These are phyloP conservation scores for Solanum pimpinellifolium DNA, from an alignment of 257 asterid genomes.

Conservation along the genomic window DNA sequence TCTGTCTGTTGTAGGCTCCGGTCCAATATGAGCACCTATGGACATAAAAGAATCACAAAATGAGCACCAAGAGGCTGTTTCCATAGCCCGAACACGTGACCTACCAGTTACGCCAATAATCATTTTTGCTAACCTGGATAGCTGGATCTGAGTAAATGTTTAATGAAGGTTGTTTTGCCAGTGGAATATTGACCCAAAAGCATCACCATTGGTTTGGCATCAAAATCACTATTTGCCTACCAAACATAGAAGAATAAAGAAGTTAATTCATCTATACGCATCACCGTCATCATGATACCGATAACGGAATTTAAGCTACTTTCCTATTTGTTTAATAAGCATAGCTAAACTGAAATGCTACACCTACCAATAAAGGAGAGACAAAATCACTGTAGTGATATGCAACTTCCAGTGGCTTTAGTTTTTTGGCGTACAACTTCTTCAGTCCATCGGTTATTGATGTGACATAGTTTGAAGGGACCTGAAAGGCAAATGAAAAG, in stretches of 20 bases:
- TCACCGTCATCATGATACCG: neutral
- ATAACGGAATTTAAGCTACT: neutral
- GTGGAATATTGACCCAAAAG: constrained; percentile 97
- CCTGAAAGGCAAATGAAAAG: constrained; percentile 23
- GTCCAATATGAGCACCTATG: constrained; percentile 96
- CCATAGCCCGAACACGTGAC: neutral
- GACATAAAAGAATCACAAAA: neutral
- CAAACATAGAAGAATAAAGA: neutral
- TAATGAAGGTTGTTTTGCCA: constrained; percentile 97
- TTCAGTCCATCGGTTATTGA: constrained; percentile 92
- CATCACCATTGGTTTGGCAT: constrained; percentile 99
- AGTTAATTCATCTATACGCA: neutral
- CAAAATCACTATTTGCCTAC: constrained; percentile 76
- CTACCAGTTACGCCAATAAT: neutral
- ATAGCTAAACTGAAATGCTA: neutral
- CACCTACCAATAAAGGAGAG: constrained; percentile 70
- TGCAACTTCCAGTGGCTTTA: constrained; percentile 81
- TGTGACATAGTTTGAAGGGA: constrained; percentile 68
- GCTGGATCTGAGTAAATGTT: constrained; percentile 74
- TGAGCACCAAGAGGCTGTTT: neutral
- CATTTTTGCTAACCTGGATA: constrained; percentile 58
- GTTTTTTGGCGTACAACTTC: constrained; percentile 67
- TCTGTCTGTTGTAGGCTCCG: constrained; percentile 99
- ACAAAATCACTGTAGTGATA: constrained; percentile 82
- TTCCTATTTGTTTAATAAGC: neutral